Evolutionary conservation across 495 filamentous ascomycete genomes (phyloP), one percentile per base, ranked within the genome.

Genomic region (Lichenothelia convexa): DNA sequence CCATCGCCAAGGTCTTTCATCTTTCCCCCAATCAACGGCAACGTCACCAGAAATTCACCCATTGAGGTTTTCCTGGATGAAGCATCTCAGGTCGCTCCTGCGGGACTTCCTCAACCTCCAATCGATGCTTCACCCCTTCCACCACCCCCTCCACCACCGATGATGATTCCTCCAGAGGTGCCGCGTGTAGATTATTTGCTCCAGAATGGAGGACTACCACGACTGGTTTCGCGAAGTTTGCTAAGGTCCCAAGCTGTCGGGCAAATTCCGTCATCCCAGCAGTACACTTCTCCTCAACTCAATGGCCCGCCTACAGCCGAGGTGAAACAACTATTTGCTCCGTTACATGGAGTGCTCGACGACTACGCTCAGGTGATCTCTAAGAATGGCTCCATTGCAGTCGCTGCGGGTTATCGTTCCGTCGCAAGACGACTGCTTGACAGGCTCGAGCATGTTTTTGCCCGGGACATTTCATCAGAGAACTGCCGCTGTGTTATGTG

Each of bases 341-440:
- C 82, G 0, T 76, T 83, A 45, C 75, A 79, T 47, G 71, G 70
- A 31, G 62, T 93, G 9, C 62, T 99, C 15, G 81, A 93, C 47
- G 77, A 87, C 39, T 95, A 93, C 50, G 62, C 74, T 34, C 65
- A 72, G 5, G 84, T 99, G 6, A 68, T 95, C 39, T 59, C 61
- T 15, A 78, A 75, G 33, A 83, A 76, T 49, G 91, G 91, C 2
- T 93, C 85, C 5, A 55, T 99, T 12, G 91, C 91, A 4, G 91
- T 99, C 0, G 89, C 89, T 17, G 95, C 91, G 4, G 91, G 91
- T 2, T 94, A 95, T 56, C 72, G 78, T 34, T 93, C 86, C 5
- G 77, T 95, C 24, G 91, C 91, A n/a, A 74, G 91, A 1, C 70
- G 85, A 24, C 55, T 95, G 18, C 67, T 95, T n/a, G 89, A 99